Evolutionary conservation across 1,284 basidiomycete species (phyloP), one percentile per base, ranked within the genome.

Genomic region (Marasmius oreades): DNA sequence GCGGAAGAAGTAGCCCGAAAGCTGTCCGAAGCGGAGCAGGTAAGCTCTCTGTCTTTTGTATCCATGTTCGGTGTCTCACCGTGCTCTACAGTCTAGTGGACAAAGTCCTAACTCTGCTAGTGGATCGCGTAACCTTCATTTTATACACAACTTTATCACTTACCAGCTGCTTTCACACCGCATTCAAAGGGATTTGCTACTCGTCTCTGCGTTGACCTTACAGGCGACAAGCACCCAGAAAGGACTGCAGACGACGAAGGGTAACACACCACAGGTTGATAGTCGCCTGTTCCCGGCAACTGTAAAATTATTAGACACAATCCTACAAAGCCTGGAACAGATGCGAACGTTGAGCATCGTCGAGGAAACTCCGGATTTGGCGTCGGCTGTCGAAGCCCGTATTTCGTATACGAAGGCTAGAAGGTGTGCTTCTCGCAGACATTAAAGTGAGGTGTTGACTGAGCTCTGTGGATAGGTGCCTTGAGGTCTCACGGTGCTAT

Each of bases 131-230:
- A 90, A 92, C 66, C 82, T 93, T 33, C 82, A 89, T 22, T 90
- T 95, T 62, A 83, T 94, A 47, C 89, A 95, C 66, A 85, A 90
- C 12, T 96, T 88, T 68, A 85, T 95, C 63, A 80, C 92, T 53
- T 94, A 92, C 70, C 89, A 93, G 57, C 84, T 96, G 16, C 81
- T 96, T 44, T 85, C 90, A 12, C 82, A 88, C 52, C 91, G 95
- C 10, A 93, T 93, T 55, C 86, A 93, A 66, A 86, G 94, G 18
- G 95, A 97, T 67, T 78, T 93, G 2, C 80, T 93, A n/a, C 81
- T 97, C 37, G 79, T 90, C 54, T 82, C 80, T 37, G 84, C 85
- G 6, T 77, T 92, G 2, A 73, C 87, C 7, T 76, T 80, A 34
- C 70, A 65, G 64, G 50, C 70, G 54, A 60, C 73, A 61, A 63